These are phyloP conservation scores for Claviceps pazoutovae DNA, from an alignment of 2,329 filamentous ascomycete species.

Conservation along the genomic window DNA sequence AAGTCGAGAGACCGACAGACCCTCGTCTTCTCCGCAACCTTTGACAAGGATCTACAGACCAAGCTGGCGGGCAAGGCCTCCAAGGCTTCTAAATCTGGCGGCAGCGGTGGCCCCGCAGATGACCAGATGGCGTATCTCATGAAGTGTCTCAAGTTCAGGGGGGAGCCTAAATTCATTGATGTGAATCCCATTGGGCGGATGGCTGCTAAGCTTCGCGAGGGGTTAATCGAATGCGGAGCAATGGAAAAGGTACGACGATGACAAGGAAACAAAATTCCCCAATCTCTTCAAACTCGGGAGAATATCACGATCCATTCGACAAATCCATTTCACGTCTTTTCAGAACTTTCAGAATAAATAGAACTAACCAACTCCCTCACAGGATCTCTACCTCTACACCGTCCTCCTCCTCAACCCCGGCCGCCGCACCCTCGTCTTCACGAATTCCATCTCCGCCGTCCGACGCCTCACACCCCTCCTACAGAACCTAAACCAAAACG, in stretches of 20 bases:
- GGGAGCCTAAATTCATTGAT: constrained; percentile 81
- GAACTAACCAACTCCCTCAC: constrained; percentile 9
- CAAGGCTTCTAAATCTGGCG: constrained; percentile 30
- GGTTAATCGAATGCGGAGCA: constrained; percentile 78
- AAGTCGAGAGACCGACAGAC: constrained; percentile 55
- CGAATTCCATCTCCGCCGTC: constrained; percentile 89
- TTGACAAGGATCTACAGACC: constrained; percentile 80
- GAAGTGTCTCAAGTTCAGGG: constrained; percentile 75
- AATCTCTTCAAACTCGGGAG: too few relatives aligned
- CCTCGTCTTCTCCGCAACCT: constrained; percentile 91
- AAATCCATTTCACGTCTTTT: not conserved
- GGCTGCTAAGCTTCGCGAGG: constrained; percentile 74
- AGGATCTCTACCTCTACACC: constrained; percentile 87
- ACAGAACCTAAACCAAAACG: constrained; percentile 64
- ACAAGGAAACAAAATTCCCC: not conserved
- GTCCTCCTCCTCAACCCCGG: constrained; percentile 71
- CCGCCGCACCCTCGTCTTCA: constrained; percentile 76
- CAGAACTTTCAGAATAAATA: not conserved
- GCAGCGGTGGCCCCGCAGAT: constrained; percentile 33
- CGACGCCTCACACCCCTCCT: constrained; percentile 75
- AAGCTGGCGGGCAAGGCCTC: constrained; percentile 66
- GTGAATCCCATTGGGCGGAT: constrained; percentile 82
- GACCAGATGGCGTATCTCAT: constrained; percentile 89
- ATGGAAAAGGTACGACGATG: constrained; percentile 65
- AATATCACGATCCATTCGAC: not conserved